Base-by-base conservation (phyloP, 129 eudicot genomes). In the Artemisia annua region DNA sequence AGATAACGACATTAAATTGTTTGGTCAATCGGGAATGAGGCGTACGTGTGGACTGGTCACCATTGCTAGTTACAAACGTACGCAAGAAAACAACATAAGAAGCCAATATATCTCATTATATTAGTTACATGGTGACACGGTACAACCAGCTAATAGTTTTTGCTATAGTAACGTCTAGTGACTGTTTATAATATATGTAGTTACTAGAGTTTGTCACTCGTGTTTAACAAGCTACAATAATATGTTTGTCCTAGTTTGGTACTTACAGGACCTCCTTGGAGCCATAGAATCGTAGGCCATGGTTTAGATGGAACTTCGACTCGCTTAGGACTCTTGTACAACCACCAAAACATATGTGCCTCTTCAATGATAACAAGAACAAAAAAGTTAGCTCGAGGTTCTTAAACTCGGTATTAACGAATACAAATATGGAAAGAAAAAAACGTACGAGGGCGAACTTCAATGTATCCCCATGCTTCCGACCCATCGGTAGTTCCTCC, bases 211-310 rank as follows among this genome's bases (percentile, higher is more conserved):
- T 20, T 1, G 53, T 11, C 16, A 51, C 39, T 32, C 39, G 39
- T 11, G 16, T 17, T 28, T 24, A 60, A 13, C 11, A 60, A 20
- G 14, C 2, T 61, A 11, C 11, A 11, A 19, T 2, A 24, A 26
- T 35, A 12, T 60, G 3, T 11, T 3, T 32, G 14, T 7, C 5
- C 63, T 58, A 59, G 13, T 24, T 76, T 1, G 44, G 1, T 39
- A 83, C 86, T 80, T 81, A 86, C 87, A 70, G 91, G 87, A 55
- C 91, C 87, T 73, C 91, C 87, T 86, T 86, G 91, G 11, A 86
- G 83, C 87, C 91, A 86, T 46, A 86, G 52, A 62, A 86, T 55
- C 3, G 67, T 86, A 11, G 87, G 91, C 91, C 91, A 86, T 26
- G 91, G 85, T 19, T 74, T 80, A 69, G 84, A 72, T 16, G 84